Evolutionary conservation across 345 rosid genomes (phyloP).

Genomic region (Viola odorata): DNA sequence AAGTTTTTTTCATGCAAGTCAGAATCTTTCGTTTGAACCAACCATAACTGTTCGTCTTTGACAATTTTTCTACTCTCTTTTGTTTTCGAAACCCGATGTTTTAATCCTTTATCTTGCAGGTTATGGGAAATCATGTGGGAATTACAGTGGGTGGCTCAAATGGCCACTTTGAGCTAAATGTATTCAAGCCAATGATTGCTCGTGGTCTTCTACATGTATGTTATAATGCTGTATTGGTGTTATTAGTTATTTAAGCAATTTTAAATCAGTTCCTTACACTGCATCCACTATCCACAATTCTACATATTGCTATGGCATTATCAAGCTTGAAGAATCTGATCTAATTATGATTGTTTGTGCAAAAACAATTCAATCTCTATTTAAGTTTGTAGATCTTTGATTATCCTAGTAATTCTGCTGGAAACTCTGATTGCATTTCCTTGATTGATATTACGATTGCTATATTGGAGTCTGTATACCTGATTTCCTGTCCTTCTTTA

Average conservation of each 20-base stretch:
- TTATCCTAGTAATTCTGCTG: background rate
- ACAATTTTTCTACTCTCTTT: no score
- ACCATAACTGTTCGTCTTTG: background rate
- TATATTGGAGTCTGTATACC: no score
- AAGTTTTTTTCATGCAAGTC: background rate
- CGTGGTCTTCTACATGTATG: constrained; percentile 74
- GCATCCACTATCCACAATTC: no score
- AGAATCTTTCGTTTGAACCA: constrained; percentile 1
- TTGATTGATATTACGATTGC: background rate
- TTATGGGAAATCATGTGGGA: constrained; percentile 92
- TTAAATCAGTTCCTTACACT: no score
- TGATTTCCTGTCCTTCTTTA: background rate
- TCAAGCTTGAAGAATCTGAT: no score
- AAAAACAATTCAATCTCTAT: no score
- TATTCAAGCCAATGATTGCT: constrained; percentile 96
- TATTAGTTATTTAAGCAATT: no score
- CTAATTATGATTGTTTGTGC: no score
- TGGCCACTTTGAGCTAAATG: constrained; percentile 94
- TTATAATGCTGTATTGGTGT: no score
- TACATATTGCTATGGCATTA: no score
- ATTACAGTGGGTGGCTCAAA: constrained; percentile 89
- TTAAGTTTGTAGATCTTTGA: background rate
- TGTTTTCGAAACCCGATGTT: background rate
- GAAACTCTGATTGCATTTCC: background rate
- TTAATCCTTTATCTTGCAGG: constrained; percentile 37